Evolutionary conservation across 1,284 basidiomycete genomes (phyloP), one percentile per base, ranked within the genome.

Genomic region (Cryptococcus amylolentus): DNA sequence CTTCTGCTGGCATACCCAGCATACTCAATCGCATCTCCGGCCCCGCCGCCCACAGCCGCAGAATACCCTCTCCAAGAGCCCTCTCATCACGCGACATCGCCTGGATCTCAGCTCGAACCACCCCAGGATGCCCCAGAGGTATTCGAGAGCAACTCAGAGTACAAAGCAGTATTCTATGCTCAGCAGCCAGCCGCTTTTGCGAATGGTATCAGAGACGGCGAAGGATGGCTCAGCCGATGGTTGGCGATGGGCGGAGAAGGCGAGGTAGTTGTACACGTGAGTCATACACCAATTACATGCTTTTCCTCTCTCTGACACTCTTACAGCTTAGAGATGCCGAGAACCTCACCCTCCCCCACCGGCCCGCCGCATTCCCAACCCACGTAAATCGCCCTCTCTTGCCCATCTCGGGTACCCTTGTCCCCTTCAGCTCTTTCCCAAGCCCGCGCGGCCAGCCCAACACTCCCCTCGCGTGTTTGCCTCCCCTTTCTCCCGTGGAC

Each of bases 361-460:
- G 77, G 18, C 75, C 75, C 1, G 70, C 75, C 4, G 72, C 77
- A 3, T 78, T 77, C 63, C 77, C 77, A 4, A 51, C 63, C 2
- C 65, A 67, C 27, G 57, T 76, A 5, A 37, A 60, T 1, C 44
- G 57, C 2, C 54, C 51, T 7, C 46, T 60, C 12, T 41, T 76
- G 8, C 76, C 76, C 1, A 16, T 73, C 9, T 51, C 58, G 1
- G 76, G 76, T 27, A 56, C 60, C 18, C 52, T 78, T 5, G 44
- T 56, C 5, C 62, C 67, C 7, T 73, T 77, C 55, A n/a, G 45
- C 18, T 56, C 54, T n/a, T 48, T 69, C 23, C 56, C 54, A 13
- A 27, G 7, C 14, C 40, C 45, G 8, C n/a, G 12, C 20, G 46
- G 37, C 35, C 10, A 26, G 51, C 42, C 9, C 37, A 38, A 26